phyloP scores from a whole-genome alignment of 2,329 filamentous ascomycete species.

The Colletotrichum lini region DNA sequence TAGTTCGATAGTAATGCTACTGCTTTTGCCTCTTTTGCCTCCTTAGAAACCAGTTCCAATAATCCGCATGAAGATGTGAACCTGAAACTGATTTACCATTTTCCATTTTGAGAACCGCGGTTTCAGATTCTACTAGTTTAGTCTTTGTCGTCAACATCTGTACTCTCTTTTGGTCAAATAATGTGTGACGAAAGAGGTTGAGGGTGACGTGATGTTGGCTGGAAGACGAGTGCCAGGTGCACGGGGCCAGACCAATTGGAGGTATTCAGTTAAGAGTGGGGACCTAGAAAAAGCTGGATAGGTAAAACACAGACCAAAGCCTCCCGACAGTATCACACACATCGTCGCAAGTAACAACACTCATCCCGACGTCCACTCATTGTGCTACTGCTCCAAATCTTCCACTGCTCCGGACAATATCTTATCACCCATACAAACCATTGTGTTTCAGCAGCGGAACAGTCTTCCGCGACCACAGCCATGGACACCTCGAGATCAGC shows the following conservation, averaged over 20 bases:
- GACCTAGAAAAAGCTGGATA: constrained; percentile 22
- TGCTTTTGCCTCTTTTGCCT: neutral
- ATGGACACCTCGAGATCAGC: constrained; percentile 56
- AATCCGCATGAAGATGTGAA: neutral
- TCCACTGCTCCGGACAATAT: neutral
- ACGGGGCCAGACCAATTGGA: constrained; percentile 6
- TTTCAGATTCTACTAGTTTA: no score
- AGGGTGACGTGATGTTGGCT: neutral
- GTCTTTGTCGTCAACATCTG: neutral
- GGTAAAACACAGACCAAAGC: neutral
- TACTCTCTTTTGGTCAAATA: neutral
- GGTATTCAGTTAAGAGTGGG: constrained; percentile 6
- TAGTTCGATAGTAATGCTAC: neutral
- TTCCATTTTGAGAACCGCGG: no score
- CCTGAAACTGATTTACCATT: neutral
- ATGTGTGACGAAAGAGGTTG: neutral
- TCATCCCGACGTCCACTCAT: neutral
- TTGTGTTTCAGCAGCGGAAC: neutral
- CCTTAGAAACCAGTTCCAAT: no score
- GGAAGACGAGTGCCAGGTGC: neutral
- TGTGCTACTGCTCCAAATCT: neutral
- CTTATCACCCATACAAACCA: neutral
- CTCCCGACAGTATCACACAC: neutral
- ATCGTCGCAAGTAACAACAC: neutral
- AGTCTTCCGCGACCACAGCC: neutral